Base-by-base conservation (phyloP, 1,139 yeast genomes). In the Magnusiomyces paraingens region DNA sequence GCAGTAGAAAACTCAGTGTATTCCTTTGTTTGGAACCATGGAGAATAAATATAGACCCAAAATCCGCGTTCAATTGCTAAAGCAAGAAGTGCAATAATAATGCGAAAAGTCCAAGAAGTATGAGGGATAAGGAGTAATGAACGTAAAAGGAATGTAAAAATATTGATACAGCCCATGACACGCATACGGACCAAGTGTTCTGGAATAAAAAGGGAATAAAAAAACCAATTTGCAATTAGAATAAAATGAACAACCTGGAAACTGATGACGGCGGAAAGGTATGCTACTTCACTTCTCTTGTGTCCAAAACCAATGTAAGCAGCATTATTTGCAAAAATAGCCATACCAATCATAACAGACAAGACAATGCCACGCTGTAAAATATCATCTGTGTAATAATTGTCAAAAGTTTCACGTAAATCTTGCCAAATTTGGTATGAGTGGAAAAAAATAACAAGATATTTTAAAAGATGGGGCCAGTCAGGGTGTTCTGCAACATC, bases 401-500 rank as follows among this genome's bases (percentile, higher is more conserved):
- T 81, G 65, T 83, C 82, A 73, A 82, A 80, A 60, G 82, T 77
- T 58, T 82, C 86, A 61, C 82, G 80, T 56, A 83, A 71, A 61
- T 82, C 87, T 36, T 78, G 70, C 87, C 88, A 83, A 26, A 83
- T 79, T 26, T 77, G 77, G 80, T 83, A 83, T 14, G 81, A 76
- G 0, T 86, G 86, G 18, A 79, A 57, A 57, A 82, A 82, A 3
- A 81, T 66, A 46, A 83, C 62, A 12, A 80, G 59, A 60, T 81
- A 82, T 59, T 75, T 74, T 48, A 79, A 66, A 26, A 82, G 66
- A 0, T 81, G 70, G 2, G 64, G 65, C 40, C 83, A 82, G 41
- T 75, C 66, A 18, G 83, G 82, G 21, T 74, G 65, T 55, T 77
- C 80, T 14, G 79, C 73, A 0, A 84, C 85, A 47, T 68, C 69